Percentiles rank a stretch among this genome's conserved stretches.
phyloP scores from a whole-genome alignment of 768 basidiomycete species.

The Russula sp. region DNA sequence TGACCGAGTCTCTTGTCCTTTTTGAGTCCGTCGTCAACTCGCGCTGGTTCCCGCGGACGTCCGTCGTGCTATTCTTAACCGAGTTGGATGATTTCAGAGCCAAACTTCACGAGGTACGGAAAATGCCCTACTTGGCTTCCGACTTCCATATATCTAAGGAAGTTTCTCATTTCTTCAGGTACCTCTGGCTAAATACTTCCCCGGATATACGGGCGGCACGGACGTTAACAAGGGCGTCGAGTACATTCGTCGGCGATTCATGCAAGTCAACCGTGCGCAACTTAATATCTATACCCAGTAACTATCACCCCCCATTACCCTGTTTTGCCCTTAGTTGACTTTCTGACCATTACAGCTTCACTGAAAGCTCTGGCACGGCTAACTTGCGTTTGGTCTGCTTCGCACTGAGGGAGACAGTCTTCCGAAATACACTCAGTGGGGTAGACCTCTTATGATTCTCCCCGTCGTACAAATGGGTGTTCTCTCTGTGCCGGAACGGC shows the following conservation, averaged over 20 bases:
- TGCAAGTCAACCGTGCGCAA: constrained; percentile 33
- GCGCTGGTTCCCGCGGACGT: constrained; percentile 37
- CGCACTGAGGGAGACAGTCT: not conserved
- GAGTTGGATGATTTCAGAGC: constrained; percentile 43
- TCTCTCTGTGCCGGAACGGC: no score
- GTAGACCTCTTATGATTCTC: not conserved
- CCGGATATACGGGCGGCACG: constrained; percentile 37
- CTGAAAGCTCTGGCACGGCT: not conserved
- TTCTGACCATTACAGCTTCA: not conserved
- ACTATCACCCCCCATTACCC: no score
- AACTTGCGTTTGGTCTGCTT: not conserved
- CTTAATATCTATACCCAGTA: no score
- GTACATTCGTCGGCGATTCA: constrained; percentile 43
- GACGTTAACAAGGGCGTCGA: constrained; percentile 40
- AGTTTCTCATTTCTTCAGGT: constrained; percentile 4
- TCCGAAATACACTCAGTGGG: not conserved
- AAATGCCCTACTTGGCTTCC: not conserved
- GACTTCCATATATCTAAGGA: not conserved
- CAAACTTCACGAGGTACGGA: constrained; percentile 38
- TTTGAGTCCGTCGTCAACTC: constrained; percentile 49
- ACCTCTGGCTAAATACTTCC: constrained; percentile 31
- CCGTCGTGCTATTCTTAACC: constrained; percentile 37
- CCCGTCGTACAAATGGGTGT: no score
- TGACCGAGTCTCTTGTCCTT: constrained; percentile 41
- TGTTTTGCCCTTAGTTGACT: not conserved